Evolutionary conservation across 306 rosid species (phyloP).

Genomic region (peach (Prunus persica)): DNA sequence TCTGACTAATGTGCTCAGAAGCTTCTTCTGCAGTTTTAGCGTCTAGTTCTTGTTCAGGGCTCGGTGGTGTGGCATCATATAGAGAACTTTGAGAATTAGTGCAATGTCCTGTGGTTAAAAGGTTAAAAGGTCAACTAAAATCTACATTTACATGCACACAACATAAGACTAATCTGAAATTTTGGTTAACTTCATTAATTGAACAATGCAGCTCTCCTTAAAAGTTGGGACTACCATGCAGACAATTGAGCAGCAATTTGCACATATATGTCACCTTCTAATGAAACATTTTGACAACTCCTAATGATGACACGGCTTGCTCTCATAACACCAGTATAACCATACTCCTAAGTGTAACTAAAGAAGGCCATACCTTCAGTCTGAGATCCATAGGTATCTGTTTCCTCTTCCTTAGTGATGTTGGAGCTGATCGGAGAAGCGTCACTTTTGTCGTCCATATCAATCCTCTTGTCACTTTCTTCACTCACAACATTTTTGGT

Average conservation of each 20-base stretch:
- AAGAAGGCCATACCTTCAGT: conserved; percentile 44
- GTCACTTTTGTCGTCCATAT: conserved; percentile 33
- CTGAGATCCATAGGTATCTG: conserved; percentile 19
- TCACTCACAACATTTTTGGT: conserved; percentile 32
- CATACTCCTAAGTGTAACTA: background rate
- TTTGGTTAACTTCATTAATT: background rate
- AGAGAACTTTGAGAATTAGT: conserved; percentile 25
- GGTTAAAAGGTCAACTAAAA: conserved; percentile 4
- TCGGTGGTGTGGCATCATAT: conserved; percentile 28
- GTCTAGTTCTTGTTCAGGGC: conserved; percentile 26
- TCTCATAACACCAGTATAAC: background rate
- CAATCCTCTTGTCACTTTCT: conserved; percentile 32
- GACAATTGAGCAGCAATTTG: background rate
- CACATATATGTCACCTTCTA: no score
- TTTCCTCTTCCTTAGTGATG: conserved; percentile 24
- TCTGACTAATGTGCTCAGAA: conserved; percentile 11
- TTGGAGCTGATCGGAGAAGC: conserved; percentile 27
- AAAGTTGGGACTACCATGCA: background rate
- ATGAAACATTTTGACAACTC: no score
- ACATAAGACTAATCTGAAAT: background rate
- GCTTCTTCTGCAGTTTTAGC: conserved; percentile 29
- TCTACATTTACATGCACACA: background rate
- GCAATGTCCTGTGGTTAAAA: conserved; percentile 40
- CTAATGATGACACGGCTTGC: background rate
- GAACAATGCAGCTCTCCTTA: background rate